Conservation (phyloP, 2,329 filamentous ascomycete genomes). For the Diaporthe vaccinii region DNA sequence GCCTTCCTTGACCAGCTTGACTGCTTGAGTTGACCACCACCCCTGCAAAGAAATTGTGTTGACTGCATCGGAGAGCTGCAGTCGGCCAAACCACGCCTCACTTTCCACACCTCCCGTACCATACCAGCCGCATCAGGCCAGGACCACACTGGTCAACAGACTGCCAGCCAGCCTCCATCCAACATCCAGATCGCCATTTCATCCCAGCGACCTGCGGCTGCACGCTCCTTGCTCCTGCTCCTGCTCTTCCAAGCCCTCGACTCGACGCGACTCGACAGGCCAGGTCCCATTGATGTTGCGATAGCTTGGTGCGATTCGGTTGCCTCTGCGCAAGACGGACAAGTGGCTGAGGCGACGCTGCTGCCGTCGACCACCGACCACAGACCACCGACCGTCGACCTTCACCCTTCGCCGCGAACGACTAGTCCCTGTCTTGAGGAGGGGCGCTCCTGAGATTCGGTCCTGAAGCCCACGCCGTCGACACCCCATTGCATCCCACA, state of each 20-base stretch:
- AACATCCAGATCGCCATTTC: background rate
- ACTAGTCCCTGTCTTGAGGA: background rate
- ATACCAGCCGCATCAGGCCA: conserved; percentile 10
- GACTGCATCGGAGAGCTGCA: conserved; percentile 36
- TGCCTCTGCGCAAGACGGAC: conserved; percentile 38
- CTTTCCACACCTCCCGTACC: conserved; percentile 16
- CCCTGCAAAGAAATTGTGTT: conserved; percentile 43
- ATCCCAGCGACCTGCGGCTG: conserved; percentile 10
- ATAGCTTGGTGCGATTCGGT: conserved; percentile 43
- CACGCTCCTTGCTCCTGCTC: conserved; percentile 1
- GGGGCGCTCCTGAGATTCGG: background rate
- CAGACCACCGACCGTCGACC: background rate
- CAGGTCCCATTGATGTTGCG: conserved; percentile 50
- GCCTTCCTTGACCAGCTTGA: conserved; percentile 22
- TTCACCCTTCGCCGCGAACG: conserved; percentile 3
- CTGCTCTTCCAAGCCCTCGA: conserved; percentile 33
- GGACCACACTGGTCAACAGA: conserved; percentile 25
- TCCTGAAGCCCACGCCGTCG: conserved; percentile 13
- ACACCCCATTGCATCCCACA: conserved; percentile 47
- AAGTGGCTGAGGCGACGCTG: conserved; percentile 22
- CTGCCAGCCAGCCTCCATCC: conserved; percentile 27
- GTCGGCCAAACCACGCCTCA: conserved; percentile 5
- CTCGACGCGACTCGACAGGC: conserved; percentile 27
- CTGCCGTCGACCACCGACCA: conserved; percentile 16
- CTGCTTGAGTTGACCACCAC: conserved; percentile 27